Evolutionary conservation across 2,329 filamentous ascomycete species (phyloP), one percentile per base, ranked within the genome.

Genomic region (Chalaropsis ovoidea): DNA sequence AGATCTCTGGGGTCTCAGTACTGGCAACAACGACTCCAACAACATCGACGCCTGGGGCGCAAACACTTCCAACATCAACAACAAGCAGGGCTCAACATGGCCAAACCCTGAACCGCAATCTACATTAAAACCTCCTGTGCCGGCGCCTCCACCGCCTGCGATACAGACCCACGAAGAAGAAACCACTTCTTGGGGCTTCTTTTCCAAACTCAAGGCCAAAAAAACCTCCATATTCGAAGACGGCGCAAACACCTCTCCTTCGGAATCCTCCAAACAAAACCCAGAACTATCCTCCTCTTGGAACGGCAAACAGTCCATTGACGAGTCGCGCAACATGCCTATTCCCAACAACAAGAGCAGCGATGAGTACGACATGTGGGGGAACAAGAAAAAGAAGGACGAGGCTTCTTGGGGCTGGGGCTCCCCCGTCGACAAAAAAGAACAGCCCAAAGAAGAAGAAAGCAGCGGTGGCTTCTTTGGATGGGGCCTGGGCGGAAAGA

Each of bases 231-330:
- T 62, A 27, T 58, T 62, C 17, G 64, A 62, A 22, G 45, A 66
- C 43, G 60, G 64, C 45, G 60, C 64, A 63, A 66, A 27, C 17
- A 58, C 65, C 17, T 66, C 65, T 6, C 65, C 65, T n/a, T 63
- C 65, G 15, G 65, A 63, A 22, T 63, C 61, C 5, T 63, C 65
- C n/a, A 66, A 43, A n/a, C 35, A 47, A 39, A 42, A 62, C 4
- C 65, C 61, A 1, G 65, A 66, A 15, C 35, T 66, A n/a, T 63
- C 65, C 8, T 66, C 65, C 31, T 66, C 65, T 13, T 66, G 56
- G 47, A 63, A 63, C 47, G 43, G 47, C 52, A 62, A 56, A 22
- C 17, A 35, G 24, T 60, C 65, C n/a, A 63, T 63, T 60, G 65
- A 66, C 60, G 60, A 66, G 35, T 19, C 60, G n/a, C 47, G 61